A percentile compares a stretch with the other conserved stretches of the same genome.
Conservation (phyloP, 2,329 filamentous ascomycete species). For the Gliomastix tumulicola region DNA sequence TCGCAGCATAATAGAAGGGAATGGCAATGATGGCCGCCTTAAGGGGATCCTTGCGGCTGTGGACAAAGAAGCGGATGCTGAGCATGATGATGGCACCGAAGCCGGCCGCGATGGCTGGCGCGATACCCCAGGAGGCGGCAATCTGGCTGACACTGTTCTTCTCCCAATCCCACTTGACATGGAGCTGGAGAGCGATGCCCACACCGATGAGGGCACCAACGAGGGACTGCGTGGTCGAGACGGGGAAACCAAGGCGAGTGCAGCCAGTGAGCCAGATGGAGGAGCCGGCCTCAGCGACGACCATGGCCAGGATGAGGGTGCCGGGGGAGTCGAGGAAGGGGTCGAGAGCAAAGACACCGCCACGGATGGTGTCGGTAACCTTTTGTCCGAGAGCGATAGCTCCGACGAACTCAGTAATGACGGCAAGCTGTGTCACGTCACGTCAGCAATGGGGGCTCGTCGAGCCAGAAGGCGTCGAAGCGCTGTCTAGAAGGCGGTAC, state of each 20-base stretch:
- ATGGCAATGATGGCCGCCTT: constrained; percentile 9
- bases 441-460: not conserved
- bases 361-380: constrained; percentile 39
- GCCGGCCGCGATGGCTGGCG: constrained; percentile 9
- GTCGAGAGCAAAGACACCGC: constrained; percentile 30
- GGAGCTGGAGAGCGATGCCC: constrained; percentile 29
- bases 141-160: constrained; percentile 12
- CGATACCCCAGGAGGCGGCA: constrained; percentile 11
- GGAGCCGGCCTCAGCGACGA: constrained; percentile 26
- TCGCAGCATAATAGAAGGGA: constrained; percentile 15
- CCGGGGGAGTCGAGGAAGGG: constrained; percentile 30
- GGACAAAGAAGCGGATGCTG: not conserved
- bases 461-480: too few relatives aligned
- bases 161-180: constrained; percentile 11
- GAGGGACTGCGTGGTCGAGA: constrained; percentile 39
- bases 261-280: constrained; percentile 33
- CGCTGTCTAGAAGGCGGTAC: not conserved
- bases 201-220: constrained; percentile 37
- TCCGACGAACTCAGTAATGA: constrained; percentile 40
- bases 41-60: constrained; percentile 10
- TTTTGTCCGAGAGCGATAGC: constrained; percentile 39
- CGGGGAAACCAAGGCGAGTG: constrained; percentile 21
- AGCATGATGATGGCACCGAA: constrained; percentile 10
- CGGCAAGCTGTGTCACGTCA: constrained; percentile 22
- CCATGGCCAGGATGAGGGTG: constrained; percentile 33